These are phyloP conservation scores for Balamuthia mandrillaris DNA, from an alignment of 208 protist species.

Conservation along the genomic window DNA sequence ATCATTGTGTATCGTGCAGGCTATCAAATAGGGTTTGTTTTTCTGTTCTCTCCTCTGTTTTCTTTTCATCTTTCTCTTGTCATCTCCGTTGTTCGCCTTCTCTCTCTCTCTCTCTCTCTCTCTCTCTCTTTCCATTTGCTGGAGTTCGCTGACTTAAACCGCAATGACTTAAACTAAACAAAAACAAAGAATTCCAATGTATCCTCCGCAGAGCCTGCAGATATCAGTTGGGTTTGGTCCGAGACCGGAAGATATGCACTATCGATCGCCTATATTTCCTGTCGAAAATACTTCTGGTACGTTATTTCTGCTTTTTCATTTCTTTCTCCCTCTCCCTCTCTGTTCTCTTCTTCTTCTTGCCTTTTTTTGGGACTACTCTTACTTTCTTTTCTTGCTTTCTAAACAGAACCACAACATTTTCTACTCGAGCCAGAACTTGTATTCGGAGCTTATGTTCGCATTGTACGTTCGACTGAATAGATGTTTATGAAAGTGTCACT, in stretches of 20 bases:
- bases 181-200: neutral
- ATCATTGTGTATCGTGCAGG: neutral
- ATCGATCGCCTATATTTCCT: neutral
- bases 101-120: too few species aligned
- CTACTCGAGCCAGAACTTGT: neutral
- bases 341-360: neutral
- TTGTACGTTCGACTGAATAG: neutral
- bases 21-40: neutral
- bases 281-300: neutral
- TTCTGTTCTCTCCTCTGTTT: neutral
- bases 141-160: too few species aligned
- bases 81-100: too few species aligned
- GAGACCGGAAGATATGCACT: neutral
- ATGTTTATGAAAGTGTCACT: neutral
- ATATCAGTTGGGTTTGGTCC: neutral
- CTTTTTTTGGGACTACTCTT: too few species aligned
- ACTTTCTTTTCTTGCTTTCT: too few species aligned
- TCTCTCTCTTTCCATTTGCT: too few species aligned
- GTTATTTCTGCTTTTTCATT: neutral
- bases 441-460: neutral
- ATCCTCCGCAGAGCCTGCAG: neutral
- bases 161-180: too few species aligned
- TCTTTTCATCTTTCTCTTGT: too few species aligned
- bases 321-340: neutral
- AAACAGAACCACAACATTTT: neutral